Evolutionary conservation across 495 filamentous ascomycete genomes (phyloP), one percentile per base, ranked within the genome.

Genomic region (Pyronema omphalodes): DNA sequence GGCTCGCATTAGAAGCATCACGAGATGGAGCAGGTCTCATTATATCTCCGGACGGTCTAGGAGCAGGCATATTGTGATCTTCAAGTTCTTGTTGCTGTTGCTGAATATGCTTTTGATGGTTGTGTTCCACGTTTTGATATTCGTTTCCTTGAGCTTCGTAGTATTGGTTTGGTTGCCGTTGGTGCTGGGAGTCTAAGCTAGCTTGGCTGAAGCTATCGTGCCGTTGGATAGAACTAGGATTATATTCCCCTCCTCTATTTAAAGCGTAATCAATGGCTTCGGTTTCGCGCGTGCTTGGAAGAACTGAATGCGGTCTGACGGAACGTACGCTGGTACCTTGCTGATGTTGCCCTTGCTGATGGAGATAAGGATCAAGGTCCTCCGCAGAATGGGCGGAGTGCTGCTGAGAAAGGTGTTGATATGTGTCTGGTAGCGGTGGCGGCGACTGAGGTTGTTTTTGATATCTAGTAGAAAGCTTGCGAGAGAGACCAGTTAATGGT

Each of bases 41-140:
- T 3, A 37, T n/a, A 23, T 57, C 55, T 40, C 44, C 17, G 14
- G 55, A 56, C 8, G 45, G 47, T 35, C 54, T 55, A 11, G 53
- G 54, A 6, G 5, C 37, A 14, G 43, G 44, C 41, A 36, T 29
- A 14, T n/a, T 51, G 9, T 55, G 44, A 37, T 23, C 45, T 49
- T 53, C 43, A 8, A 35, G 54, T 6, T 51, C 7, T 43, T 37
- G n/a, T 35, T 59, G 50, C 18, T 56, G 36, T 62, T 67, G 55
- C 70, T 70, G 54, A 61, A 61, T 12, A 71, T 61, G 51, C 70
- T 69, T 56, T 67, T 70, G 63, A 69, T 74, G 55, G 73, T 68
- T 46, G 72, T 66, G 59, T 68, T 73, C 49, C 6, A 55, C 52
- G 67, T 68, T 37, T 68, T 68, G 33, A 68, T 71, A 55, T 64